Evolutionary conservation across 768 basidiomycete species (phyloP), one percentile per base, ranked within the genome.

Genomic region (Tricholoma saponaceum): DNA sequence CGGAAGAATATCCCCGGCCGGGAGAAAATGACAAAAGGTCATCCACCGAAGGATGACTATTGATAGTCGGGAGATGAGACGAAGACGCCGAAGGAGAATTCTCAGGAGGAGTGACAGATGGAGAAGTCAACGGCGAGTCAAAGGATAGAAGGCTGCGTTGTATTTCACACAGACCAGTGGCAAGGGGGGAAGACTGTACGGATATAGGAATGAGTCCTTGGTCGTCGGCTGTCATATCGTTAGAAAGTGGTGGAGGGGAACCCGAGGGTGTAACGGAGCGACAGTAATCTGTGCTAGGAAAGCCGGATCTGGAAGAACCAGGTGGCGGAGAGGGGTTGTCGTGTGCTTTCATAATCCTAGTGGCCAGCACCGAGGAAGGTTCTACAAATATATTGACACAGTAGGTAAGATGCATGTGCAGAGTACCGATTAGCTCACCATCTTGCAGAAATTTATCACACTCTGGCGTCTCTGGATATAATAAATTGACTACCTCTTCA

Each of bases 321-420:
- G 76, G 76, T 28, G 76, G 75, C 16, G 89, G 89, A 16, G 89
- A 91, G 16, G 90, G 90, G 64, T 92, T 92, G 63, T 83, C 84
- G 57, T 83, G 81, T 52, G 90, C 89, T 51, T 83, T 79, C 46
- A 86, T 78, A 47, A 92, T 82, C 70, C 72, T 83, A 60, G 74
- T 81, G 30, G 86, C 90, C 51, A 92, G 73, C 4, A 78, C 77
- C 55, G 87, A 86, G 2, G 87, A 81, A 8, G 87, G 88, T 66
- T 90, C 89, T 83, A 60, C 16, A 22, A n/a, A 43, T 35, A 41
- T 10, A 51, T 62, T 55, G 52, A 62, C 46, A 47, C n/a, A n/a
- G n/a, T n/a, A 57, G 50, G 54, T 33, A 56, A 26, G 52, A 28
- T 9, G 9, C 28, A 2, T 30, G 16, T 52, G 33, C n/a, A 49